Evolutionary conservation across 495 filamentous ascomycete genomes (phyloP).

Genomic region (Tuber brumale): DNA sequence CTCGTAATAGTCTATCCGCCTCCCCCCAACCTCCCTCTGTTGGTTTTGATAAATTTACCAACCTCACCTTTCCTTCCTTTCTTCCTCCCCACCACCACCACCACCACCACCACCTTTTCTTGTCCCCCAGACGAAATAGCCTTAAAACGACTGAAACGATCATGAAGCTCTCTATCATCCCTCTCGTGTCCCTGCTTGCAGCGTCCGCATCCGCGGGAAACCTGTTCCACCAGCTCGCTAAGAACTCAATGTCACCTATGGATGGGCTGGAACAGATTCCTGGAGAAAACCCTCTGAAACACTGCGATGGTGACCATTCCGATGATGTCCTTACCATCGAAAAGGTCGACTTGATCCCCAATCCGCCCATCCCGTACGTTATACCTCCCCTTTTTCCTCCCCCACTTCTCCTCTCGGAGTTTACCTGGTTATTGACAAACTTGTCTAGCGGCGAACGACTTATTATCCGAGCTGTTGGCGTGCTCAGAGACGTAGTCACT

Average conservation of each 20-base stretch:
- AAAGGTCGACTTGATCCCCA: constrained; percentile 70
- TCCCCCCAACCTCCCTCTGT: constrained; percentile 23
- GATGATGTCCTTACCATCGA: constrained; percentile 64
- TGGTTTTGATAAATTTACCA: neutral
- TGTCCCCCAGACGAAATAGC: neutral
- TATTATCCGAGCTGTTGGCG: constrained; percentile 68
- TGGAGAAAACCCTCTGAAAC: constrained; percentile 67
- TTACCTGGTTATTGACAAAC: constrained; percentile 9
- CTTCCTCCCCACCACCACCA: neutral
- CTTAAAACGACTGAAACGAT: neutral
- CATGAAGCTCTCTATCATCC: constrained; percentile 50
- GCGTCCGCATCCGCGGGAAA: constrained; percentile 41
- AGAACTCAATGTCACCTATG: constrained; percentile 36
- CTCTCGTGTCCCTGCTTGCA: constrained; percentile 42
- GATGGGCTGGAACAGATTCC: constrained; percentile 50
- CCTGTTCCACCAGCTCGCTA: constrained; percentile 36
- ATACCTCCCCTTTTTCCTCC: neutral
- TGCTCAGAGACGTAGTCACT: constrained; percentile 59
- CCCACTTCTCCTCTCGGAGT: constrained; percentile 29
- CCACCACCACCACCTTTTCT: neutral
- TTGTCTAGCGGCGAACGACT: constrained; percentile 65
- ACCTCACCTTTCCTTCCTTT: constrained; percentile 2
- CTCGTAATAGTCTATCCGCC: constrained; percentile 1
- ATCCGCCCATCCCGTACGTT: constrained; percentile 78
- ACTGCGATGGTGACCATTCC: constrained; percentile 53